Evolutionary conservation across 192 early-diverging fungal species (phyloP).

Genomic region (Coemansia sp.): DNA sequence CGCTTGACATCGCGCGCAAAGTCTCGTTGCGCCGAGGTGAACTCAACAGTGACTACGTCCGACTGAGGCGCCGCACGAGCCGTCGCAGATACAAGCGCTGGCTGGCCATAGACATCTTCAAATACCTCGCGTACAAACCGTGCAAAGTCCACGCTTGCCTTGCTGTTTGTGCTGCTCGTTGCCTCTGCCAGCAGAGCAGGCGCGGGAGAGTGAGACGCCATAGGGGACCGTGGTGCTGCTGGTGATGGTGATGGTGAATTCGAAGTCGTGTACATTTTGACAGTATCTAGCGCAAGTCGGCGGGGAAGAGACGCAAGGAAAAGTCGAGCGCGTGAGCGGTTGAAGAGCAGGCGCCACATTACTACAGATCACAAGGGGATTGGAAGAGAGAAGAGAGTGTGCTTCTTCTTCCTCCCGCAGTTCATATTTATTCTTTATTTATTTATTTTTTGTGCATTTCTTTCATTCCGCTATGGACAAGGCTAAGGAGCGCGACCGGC

Average conservation of each 20-base stretch:
- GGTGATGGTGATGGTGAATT: not conserved
- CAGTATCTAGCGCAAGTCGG: not conserved
- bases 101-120: conserved; percentile 30
- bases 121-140: conserved; percentile 29
- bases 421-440: not conserved
- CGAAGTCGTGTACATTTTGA: not conserved
- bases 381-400: not conserved
- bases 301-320: not conserved
- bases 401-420: not conserved
- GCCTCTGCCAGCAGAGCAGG: not conserved
- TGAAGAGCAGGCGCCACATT: not conserved
- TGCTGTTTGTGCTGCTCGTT: conserved; percentile 15
- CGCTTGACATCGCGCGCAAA: conserved; percentile 59
- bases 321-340: not conserved
- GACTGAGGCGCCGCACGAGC: conserved; percentile 9
- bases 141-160: conserved; percentile 29
- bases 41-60: conserved; percentile 29
- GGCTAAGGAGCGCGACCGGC: conserved; percentile 26
- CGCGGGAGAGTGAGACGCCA: not conserved
- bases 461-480: conserved; percentile 21
- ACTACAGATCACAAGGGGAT: too few species aligned
- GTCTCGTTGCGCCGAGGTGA: conserved; percentile 56
- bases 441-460: not conserved
- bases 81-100: conserved; percentile 12
- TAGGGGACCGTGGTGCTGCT: too few species aligned